These are phyloP conservation scores for Acanthamoeba triangularis DNA, from an alignment of 208 protist genomes.

Conservation along the genomic window DNA sequence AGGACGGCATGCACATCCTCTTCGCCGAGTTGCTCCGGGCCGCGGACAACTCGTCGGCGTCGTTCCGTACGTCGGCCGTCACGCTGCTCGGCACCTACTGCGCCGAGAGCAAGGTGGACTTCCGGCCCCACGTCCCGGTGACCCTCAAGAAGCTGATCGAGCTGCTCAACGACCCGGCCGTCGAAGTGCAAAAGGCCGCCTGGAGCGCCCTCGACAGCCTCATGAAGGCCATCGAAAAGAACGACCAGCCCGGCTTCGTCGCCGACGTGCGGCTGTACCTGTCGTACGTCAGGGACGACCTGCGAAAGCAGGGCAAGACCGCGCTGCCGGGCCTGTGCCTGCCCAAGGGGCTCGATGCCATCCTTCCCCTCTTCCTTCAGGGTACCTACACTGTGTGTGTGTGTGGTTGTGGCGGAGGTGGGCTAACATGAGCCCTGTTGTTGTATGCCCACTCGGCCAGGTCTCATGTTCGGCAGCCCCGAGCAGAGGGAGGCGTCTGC, in stretches of 20 bases:
- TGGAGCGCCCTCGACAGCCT: conserved; percentile 76
- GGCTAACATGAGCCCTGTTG: neutral
- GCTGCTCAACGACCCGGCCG: conserved; percentile 83
- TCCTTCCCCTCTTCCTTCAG: conserved; percentile 91
- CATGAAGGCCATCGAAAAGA: conserved; percentile 80
- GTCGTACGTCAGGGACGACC: conserved; percentile 60
- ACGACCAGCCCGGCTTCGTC: conserved; percentile 74
- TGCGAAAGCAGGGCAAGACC: conserved; percentile 58
- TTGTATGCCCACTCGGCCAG: neutral
- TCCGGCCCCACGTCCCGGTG: conserved; percentile 56
- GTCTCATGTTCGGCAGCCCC: conserved; percentile 73
- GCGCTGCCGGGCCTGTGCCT: conserved; percentile 87
- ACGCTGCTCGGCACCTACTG: conserved; percentile 78
- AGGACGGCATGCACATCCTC: conserved; percentile 80
- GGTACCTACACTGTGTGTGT: conserved; percentile 40
- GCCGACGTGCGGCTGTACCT: conserved; percentile 49
- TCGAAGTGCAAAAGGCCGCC: conserved; percentile 80
- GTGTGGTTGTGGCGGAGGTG: neutral
- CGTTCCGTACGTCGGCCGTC: conserved; percentile 21
- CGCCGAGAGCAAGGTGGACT: conserved; percentile 44
- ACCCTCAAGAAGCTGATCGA: conserved; percentile 79
- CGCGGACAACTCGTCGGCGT: conserved; percentile 1
- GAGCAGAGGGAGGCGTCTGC: conserved; percentile 75
- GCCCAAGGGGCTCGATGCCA: conserved; percentile 88
- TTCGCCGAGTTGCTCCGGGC: conserved; percentile 73